Conservation (phyloP, 495 filamentous ascomycete species). For the Neurospora sp. region DNA sequence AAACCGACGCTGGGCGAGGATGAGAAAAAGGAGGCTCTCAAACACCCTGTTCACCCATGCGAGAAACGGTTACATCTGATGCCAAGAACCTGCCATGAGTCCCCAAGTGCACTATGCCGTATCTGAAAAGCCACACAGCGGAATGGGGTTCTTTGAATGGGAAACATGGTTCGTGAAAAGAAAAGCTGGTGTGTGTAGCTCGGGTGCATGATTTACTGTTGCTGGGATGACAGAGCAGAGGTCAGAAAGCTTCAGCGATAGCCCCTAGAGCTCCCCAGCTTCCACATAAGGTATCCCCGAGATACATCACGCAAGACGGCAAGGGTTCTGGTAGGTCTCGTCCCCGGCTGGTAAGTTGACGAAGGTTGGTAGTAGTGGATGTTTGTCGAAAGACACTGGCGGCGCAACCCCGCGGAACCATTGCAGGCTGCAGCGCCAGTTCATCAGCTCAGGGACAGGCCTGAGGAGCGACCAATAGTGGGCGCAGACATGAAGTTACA, state of each 20-base stretch:
- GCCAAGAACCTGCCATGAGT: neutral
- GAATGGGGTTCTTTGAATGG: neutral
- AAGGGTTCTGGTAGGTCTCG: neutral
- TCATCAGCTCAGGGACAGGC: neutral
- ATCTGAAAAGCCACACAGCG: neutral
- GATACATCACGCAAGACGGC: neutral
- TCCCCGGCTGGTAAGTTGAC: neutral
- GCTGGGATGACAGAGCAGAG: neutral
- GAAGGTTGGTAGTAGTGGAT: neutral
- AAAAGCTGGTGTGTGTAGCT: neutral
- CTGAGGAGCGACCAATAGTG: neutral
- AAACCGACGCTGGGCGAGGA: neutral
- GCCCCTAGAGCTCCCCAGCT: neutral
- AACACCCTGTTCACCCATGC: neutral
- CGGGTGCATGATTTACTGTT: neutral
- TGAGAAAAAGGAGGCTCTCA: neutral
- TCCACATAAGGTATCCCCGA: neutral
- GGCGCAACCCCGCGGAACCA: neutral
- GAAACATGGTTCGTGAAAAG: neutral
- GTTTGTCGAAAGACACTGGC: neutral
- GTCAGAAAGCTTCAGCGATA: neutral
- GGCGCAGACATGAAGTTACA: neutral
- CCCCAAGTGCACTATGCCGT: neutral
- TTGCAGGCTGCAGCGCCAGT: neutral
- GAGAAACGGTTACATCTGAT: neutral